Conservation (phyloP, 2,329 filamentous ascomycete species). For the Aurifilum marmelostoma region DNA sequence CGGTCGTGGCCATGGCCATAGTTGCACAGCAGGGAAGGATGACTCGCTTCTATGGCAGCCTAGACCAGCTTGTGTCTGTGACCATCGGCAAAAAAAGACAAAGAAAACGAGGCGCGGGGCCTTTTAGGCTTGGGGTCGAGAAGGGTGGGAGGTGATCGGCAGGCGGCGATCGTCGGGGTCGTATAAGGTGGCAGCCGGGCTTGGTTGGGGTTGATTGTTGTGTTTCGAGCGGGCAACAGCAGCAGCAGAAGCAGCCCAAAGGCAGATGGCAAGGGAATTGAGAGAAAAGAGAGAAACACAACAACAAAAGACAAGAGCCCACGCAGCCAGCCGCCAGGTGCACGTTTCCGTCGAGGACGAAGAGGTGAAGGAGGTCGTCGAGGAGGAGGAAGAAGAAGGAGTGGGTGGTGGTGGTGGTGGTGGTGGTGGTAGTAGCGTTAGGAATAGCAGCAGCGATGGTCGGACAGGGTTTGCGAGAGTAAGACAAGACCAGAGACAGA, state of each 20-base stretch:
- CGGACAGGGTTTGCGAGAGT: slow-evolving; percentile 7
- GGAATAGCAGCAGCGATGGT: not conserved
- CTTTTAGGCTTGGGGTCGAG: not conserved
- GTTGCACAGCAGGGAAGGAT: slow-evolving; percentile 26
- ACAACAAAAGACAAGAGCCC: not conserved
- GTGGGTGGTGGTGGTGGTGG: not conserved
- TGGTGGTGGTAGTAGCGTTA: slow-evolving; percentile 2
- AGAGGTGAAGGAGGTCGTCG: not conserved
- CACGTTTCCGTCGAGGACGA: slow-evolving; percentile 19
- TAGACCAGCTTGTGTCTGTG: slow-evolving; percentile 29
- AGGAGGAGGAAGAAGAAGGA: not conserved
- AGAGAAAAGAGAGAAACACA: not conserved
- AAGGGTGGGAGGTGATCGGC: slow-evolving; percentile 15
- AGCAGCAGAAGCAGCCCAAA: too few relatives aligned
- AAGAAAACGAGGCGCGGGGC: slow-evolving; percentile 12
- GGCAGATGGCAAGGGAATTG: not conserved
- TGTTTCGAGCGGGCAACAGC: slow-evolving; percentile 2
- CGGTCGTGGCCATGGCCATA: slow-evolving; percentile 26
- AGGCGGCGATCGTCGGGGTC: slow-evolving; percentile 21
- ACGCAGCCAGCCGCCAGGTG: slow-evolving; percentile 28
- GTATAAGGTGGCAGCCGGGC: slow-evolving; percentile 2
- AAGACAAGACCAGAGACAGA: slow-evolving; percentile 23
- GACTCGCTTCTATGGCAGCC: slow-evolving; percentile 30
- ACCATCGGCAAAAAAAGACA: slow-evolving; percentile 25
- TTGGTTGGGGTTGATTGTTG: not conserved